Conservation (phyloP, 768 basidiomycete genomes). For the Lactarius sp. region DNA sequence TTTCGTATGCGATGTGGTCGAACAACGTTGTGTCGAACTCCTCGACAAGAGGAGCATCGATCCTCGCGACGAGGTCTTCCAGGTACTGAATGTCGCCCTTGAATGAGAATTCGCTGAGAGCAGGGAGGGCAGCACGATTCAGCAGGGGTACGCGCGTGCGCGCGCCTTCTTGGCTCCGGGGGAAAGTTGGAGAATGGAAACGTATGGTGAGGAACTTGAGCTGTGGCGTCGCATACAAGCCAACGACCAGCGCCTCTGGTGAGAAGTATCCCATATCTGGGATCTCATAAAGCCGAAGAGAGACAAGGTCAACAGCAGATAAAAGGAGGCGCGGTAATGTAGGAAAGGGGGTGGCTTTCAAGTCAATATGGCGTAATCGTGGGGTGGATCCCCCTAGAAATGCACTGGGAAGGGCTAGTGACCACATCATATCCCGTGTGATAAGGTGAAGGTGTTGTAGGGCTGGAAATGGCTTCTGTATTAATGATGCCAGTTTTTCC, state of each 20-base stretch:
- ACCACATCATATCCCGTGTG: conserved; percentile 3
- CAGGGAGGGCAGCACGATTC: neutral
- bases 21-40: conserved; percentile 3
- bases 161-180: neutral
- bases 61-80: conserved; percentile 7
- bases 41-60: conserved; percentile 12
- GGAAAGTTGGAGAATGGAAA: neutral
- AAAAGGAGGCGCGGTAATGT: conserved; percentile 8
- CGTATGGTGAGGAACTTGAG: conserved; percentile 3
- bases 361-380: conserved; percentile 1
- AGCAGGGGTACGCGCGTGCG: neutral
- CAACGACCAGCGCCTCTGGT: conserved; percentile 9
- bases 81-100: conserved; percentile 12
- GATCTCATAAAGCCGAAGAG: conserved; percentile 10
- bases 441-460: conserved; percentile 7
- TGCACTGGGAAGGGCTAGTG: conserved; percentile 5
- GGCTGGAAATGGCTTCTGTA: neutral
- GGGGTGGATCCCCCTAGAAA: conserved; percentile 13
- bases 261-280: conserved; percentile 12
- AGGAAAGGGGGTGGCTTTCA: conserved; percentile 13
- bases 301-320: conserved; percentile 10
- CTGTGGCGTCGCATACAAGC: conserved; percentile 1
- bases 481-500: conserved; percentile 1
- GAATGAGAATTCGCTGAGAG: conserved; percentile 12
- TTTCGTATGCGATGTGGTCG: conserved; percentile 2